Base-by-base conservation (phyloP, 108 stramenopile genomes). In the Fistulifera solaris region DNA sequence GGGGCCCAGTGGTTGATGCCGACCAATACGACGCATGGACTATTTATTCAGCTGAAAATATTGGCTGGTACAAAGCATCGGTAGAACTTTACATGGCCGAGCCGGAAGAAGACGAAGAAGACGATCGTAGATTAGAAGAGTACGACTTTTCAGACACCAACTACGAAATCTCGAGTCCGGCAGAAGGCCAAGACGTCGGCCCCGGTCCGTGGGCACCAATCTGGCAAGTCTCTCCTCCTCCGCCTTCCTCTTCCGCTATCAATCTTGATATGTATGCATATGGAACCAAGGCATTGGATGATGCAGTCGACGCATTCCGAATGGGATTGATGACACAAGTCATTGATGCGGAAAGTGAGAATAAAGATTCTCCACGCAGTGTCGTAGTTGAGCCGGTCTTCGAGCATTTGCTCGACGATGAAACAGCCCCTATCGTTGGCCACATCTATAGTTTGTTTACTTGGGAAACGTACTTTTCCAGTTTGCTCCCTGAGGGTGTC, bases 221-320 rank as follows among this genome's bases (percentile, higher is more conserved):
- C 13, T 59, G 58, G 58, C 46, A 48, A 28, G 7, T 47, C 25
- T 26, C 58, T 13, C 58, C 58, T 14, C 38, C 35, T 12, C 58
- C 48, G 15, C 6, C 15, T 16, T 7, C 17, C 25, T n/a, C 50
- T 35, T 35, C 3, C 31, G 8, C 8, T 3, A 35, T 35, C 44
- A 21, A 19, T 11, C 11, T 21, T 11, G 44, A 45, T 21, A 19
- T 45, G 44, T 21, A 19, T 17, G 19, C 16, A 4, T 17, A 45
- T 19, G 21, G 19, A 45, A 45, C 44, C 7, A 45, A 45, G 11
- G 44, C 11, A 45, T 45, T 21, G 6, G 11, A 19, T 45, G 44
- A 45, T 11, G 16, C 21, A 8, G 44, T 19, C 11, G 19, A 45
- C 21, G 21, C 4, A 11, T 6, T 45, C 44, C 16, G 16, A 4